phyloP scores from a whole-genome alignment of 139 green algal species.

The Ettlia oleoabundans region DNA sequence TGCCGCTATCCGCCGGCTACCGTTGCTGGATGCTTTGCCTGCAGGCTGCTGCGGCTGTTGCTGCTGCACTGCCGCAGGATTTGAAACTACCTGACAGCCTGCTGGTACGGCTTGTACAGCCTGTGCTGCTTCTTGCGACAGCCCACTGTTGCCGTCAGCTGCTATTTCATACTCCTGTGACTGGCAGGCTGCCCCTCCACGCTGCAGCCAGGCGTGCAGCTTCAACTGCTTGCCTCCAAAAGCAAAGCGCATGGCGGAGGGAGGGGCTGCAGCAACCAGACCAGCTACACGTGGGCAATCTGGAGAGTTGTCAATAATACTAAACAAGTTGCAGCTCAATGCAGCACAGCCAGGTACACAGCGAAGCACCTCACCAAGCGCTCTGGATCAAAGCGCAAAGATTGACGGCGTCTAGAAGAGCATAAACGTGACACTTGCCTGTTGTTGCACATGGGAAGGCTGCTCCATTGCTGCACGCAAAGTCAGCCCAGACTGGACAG shows the following conservation, averaged over 20 bases:
- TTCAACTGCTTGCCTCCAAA: constrained; percentile 50
- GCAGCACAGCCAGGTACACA: background rate
- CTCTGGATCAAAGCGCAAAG: too few species aligned
- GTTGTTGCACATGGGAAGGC: constrained; percentile 24
- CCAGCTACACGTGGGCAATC: background rate
- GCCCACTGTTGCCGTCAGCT: background rate
- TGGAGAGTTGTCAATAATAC: too few species aligned
- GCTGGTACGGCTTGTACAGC: background rate
- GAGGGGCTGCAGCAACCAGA: background rate
- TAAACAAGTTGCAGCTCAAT: too few species aligned
- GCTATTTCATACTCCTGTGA: background rate
- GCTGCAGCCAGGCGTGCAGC: constrained; percentile 45
- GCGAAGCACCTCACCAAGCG: background rate
- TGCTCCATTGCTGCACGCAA: constrained; percentile 19
- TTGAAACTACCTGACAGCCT: too few species aligned
- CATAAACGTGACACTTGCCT: background rate
- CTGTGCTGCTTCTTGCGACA: background rate
- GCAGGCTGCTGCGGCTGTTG: too few species aligned
- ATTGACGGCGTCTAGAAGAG: too few species aligned
- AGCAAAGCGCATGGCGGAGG: background rate
- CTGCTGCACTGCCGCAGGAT: background rate
- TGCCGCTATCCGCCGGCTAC: background rate
- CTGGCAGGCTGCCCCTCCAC: background rate
- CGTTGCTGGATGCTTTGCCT: background rate
- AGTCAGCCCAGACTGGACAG: constrained; percentile 64